Conservation (phyloP, 2,329 filamentous ascomycete species). For the Colletotrichum lentis region DNA sequence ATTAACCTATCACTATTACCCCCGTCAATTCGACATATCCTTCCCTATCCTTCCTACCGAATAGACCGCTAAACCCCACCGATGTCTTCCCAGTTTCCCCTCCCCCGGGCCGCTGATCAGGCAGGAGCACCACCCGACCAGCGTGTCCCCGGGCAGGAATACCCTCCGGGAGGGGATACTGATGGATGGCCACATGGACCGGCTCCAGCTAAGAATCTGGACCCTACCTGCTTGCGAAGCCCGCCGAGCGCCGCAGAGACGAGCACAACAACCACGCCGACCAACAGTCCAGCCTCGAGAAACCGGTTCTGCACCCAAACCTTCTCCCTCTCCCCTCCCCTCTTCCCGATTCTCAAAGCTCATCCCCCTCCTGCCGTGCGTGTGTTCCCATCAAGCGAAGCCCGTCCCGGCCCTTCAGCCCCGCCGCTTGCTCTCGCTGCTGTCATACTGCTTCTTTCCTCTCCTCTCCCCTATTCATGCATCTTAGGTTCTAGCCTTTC, state of each 20-base stretch:
- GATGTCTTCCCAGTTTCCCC: background rate
- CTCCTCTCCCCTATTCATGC: background rate
- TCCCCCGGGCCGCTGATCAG: background rate
- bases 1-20: too few relatives aligned
- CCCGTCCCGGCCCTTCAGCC: background rate
- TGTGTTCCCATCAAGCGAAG: background rate
- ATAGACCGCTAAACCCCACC: background rate
- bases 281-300: background rate
- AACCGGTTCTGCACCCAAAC: background rate
- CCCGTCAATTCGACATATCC: too few relatives aligned
- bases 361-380: background rate
- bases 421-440: background rate
- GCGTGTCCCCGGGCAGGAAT: background rate
- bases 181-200: background rate
- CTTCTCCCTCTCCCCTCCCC: background rate
- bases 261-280: background rate
- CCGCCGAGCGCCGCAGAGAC: conserved; percentile 7
- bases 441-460: too few relatives aligned
- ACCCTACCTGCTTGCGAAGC: conserved; percentile 22
- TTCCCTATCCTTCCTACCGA: background rate
- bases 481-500: conserved; percentile 10
- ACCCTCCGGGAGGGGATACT: background rate
- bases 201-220: background rate
- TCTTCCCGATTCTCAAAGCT: too few relatives aligned
- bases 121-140: background rate